These are phyloP conservation scores for Sporothrix phasma DNA, from an alignment of 2,329 filamentous ascomycete genomes.

Conservation along the genomic window DNA sequence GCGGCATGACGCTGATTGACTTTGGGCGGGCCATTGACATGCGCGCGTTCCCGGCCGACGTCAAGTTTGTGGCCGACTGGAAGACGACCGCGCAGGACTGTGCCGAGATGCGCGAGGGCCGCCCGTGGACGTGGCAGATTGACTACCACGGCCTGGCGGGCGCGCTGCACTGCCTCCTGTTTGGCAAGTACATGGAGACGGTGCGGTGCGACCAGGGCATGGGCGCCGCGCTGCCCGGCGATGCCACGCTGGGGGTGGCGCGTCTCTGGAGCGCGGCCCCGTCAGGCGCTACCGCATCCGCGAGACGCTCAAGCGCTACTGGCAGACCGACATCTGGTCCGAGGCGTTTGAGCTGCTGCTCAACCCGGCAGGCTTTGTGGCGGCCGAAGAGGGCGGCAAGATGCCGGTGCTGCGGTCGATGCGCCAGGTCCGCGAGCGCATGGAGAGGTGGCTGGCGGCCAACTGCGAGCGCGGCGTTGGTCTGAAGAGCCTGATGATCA, in stretches of 20 bases:
- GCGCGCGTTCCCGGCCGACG: conserved; percentile 64
- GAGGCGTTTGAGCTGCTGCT: conserved; percentile 76
- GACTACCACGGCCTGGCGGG: conserved; percentile 92
- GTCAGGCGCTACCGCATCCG: conserved; percentile 65
- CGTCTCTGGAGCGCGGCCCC: conserved; percentile 33
- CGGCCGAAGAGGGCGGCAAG: conserved; percentile 43
- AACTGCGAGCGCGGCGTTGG: conserved; percentile 75
- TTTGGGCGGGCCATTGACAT: conserved; percentile 94
- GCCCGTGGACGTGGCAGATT: conserved; percentile 95
- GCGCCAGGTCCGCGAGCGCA: conserved; percentile 57
- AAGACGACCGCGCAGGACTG: conserved; percentile 80
- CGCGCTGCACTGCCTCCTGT: conserved; percentile 78
- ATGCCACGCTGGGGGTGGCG: conserved; percentile 29
- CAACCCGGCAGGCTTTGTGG: conserved; percentile 62
- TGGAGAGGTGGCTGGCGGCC: conserved; percentile 73
- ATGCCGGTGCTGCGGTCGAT: conserved; percentile 68
- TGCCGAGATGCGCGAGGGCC: conserved; percentile 85
- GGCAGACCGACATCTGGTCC: conserved; percentile 87
- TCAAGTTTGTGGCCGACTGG: conserved; percentile 94
- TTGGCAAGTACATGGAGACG: conserved; percentile 91
- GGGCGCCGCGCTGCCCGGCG: conserved; percentile 7
- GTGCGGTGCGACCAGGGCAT: conserved; percentile 36
- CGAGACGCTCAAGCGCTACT: conserved; percentile 85
- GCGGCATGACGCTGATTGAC: conserved; percentile 82
- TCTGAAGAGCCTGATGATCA: conserved; percentile 59